Evolutionary conservation across 1,284 basidiomycete genomes (phyloP).

Genomic region (Schizophyllum amplum): DNA sequence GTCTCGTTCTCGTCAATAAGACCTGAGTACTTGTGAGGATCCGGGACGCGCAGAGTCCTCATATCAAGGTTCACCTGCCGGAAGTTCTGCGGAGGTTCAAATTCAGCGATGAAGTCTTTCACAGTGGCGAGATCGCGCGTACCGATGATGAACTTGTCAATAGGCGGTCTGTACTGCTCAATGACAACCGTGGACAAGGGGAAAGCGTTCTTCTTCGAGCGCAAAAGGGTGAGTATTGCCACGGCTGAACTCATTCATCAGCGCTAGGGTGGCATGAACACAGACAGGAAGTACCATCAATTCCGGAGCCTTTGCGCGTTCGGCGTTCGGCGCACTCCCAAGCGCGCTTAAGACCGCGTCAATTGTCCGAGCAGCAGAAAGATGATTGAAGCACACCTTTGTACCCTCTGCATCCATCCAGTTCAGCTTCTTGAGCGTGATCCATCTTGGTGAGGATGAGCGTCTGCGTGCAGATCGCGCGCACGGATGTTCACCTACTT

Average conservation of each 20-base stretch:
- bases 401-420: conserved; percentile 70
- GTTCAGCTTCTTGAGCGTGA: conserved; percentile 64
- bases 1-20: conserved; percentile 78
- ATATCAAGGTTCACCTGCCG: conserved; percentile 49
- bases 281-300: conserved; percentile 58
- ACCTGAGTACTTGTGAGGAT: conserved; percentile 34
- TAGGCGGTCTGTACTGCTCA: conserved; percentile 83
- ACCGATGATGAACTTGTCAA: conserved; percentile 71
- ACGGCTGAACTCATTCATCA: conserved; percentile 67
- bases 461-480: not conserved
- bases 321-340: conserved; percentile 63
- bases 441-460: conserved; percentile 44
- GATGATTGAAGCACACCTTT: conserved; percentile 36
- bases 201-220: conserved; percentile 61
- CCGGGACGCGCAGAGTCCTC: not conserved
- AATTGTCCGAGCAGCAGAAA: conserved; percentile 2
- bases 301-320: conserved; percentile 62
- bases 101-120: conserved; percentile 1
- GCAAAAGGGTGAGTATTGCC: conserved; percentile 74
- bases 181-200: conserved; percentile 73
- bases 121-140: conserved; percentile 12
- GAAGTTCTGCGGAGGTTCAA: conserved; percentile 54
- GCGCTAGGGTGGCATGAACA: conserved; percentile 1
- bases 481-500: conserved; percentile 34
- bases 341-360: conserved; percentile 39